Conservation (phyloP, 192 early-diverging fungal species). For the Pilobolus umbonatus region DNA sequence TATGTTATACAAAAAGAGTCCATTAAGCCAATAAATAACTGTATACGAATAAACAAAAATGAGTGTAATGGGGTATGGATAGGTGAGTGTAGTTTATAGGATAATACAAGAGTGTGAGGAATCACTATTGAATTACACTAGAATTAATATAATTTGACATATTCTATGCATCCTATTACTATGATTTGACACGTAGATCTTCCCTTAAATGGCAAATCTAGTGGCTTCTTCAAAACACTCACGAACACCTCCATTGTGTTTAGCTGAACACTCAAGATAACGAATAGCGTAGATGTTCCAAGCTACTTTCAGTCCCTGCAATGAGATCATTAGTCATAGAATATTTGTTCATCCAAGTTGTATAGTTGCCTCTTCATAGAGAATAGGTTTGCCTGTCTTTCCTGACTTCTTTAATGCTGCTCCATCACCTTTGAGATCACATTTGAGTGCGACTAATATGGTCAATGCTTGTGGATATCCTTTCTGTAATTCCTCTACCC, state of each 20-base stretch:
- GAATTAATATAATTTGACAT: too few relatives aligned
- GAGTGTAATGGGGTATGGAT: not conserved
- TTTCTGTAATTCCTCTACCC: slow-evolving; percentile 17
- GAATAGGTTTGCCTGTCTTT: slow-evolving; percentile 2
- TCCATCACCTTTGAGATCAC: slow-evolving; percentile 26
- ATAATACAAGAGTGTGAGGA: not conserved
- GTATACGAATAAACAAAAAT: too few relatives aligned
- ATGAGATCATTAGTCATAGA: too few relatives aligned
- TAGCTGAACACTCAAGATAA: slow-evolving; percentile 31
- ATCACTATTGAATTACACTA: not conserved
- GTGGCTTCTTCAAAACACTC: slow-evolving; percentile 31
- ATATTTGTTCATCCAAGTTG: too few relatives aligned
- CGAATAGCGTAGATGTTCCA: slow-evolving; percentile 21
- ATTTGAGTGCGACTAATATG: slow-evolving; percentile 27
- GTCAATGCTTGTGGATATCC: slow-evolving; percentile 21
- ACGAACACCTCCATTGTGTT: slow-evolving; percentile 26
- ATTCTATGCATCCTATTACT: too few relatives aligned
- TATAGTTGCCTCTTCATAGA: slow-evolving; percentile 23
- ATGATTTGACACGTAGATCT: too few relatives aligned
- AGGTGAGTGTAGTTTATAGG: not conserved
- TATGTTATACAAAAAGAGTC: too few relatives aligned
- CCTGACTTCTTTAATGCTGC: not conserved
- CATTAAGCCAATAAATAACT: too few relatives aligned
- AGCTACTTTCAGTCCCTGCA: slow-evolving; percentile 21
- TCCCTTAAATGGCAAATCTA: slow-evolving; percentile 24